Evolutionary conservation across 78 protist species (phyloP).

Genomic region (Creolimax fragrantissima): DNA sequence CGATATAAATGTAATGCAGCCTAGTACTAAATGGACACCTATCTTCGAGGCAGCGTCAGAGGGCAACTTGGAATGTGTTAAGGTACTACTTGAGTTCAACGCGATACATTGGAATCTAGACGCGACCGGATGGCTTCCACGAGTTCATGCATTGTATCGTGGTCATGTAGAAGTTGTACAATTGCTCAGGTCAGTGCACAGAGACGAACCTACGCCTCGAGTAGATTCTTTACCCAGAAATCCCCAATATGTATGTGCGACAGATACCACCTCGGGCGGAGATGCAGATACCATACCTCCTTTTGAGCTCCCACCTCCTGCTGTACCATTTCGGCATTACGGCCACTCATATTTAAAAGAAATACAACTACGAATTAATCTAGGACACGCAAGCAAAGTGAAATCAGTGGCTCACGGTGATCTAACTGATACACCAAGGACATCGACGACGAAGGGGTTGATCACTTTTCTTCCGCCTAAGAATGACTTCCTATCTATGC

Average conservation of each 20-base stretch:
- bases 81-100: not conserved
- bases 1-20: not conserved
- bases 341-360: conserved; percentile 4
- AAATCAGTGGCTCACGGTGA: not conserved
- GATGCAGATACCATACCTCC: not conserved
- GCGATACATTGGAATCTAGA: not conserved
- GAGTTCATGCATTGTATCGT: not conserved
- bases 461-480: not conserved
- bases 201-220: not conserved
- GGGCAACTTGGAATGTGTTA: conserved; percentile 5
- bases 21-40: not conserved
- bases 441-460: not conserved
- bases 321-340: conserved; percentile 6
- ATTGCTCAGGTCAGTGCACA: not conserved
- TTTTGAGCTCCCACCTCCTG: conserved; percentile 6
- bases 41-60: conserved; percentile 17
- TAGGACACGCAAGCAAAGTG: not conserved
- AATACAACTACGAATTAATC: not conserved
- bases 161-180: conserved; percentile 3
- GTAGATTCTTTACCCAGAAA: not conserved
- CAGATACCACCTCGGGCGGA: not conserved
- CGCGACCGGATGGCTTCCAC: not conserved
- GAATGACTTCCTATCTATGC: not conserved
- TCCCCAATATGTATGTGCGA: not conserved
- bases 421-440: not conserved